Base-by-base conservation (phyloP, 441 rosid genomes). In the Arabidopsis lyrata region DNA sequence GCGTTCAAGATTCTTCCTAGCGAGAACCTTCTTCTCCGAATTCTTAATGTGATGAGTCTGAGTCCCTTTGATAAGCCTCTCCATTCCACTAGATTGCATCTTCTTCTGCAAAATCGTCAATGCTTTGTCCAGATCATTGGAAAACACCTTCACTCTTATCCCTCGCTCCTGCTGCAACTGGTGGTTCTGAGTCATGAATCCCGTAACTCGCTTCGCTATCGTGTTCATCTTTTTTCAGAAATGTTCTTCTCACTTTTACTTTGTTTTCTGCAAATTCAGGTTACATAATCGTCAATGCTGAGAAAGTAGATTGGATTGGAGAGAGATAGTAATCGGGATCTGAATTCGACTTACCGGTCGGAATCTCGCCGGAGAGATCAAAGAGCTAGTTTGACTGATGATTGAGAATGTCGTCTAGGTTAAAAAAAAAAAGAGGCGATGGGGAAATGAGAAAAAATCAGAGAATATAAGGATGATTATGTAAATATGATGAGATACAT, bases 1-100 rank as follows among this genome's bases (percentile, higher is more conserved):
- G 2, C 82, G 84, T 78, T 90, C 82, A 8, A 92, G 87, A 54
- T 32, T 79, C 83, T 92, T 92, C 39, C 88, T 85, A 5, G 97
- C 97, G 57, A 92, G 69, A 54, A 94, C 86, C 35, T 94, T 88
- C 83, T 89, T 92, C 93, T 94, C 97, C 9, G 96, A 90, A 74
- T 92, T 92, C 86, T 92, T 92, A 44, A 92, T 48, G 81, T 94
- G 97, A 56, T 74, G 86, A 15, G 78, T 81, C 84, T 85, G 90
- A 47, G 80, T 71, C 8, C 73, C 74, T 86, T 87, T 94, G 34
- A 94, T 87, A 65, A 92, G 73, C 78, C 99, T 77, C 70, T 94
- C 99, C 53, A 92, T 87, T 70, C 97, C 99, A 68, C 97, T 90
- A 7, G 90, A 79, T 22, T 76, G 83, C 97, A 94, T 94, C 85